These are phyloP conservation scores for Synchytrium microbalum DNA, from an alignment of 371 early-diverging fungal species.

Conservation along the genomic window DNA sequence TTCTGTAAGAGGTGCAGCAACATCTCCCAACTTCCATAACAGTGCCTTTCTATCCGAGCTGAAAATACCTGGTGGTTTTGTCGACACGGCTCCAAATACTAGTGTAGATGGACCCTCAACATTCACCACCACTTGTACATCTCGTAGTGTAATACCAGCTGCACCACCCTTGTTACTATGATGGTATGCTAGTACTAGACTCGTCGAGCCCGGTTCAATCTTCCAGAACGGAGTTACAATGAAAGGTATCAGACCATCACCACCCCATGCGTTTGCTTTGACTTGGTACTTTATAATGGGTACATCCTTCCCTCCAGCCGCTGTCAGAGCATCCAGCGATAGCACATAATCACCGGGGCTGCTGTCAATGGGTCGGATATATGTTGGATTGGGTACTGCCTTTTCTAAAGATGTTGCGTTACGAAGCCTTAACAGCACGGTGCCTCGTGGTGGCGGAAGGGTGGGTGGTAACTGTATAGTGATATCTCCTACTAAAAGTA, in stretches of 20 bases:
- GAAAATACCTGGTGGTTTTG: constrained; percentile 29
- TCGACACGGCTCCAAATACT: constrained; percentile 18
- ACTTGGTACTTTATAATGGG: constrained; percentile 31
- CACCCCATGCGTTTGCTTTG: constrained; percentile 11
- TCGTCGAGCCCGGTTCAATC: constrained; percentile 21
- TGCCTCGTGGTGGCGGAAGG: not conserved
- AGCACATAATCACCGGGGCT: not conserved
- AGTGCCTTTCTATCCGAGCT: constrained; percentile 24
- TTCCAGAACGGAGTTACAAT: constrained; percentile 29
- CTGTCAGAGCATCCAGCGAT: not conserved
- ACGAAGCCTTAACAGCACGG: not conserved
- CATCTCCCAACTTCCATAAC: constrained; percentile 28
- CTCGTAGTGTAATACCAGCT: constrained; percentile 11
- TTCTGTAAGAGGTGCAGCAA: constrained; percentile 2
- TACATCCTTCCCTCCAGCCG: constrained; percentile 2
- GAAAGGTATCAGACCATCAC: constrained; percentile 23
- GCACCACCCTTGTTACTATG: constrained; percentile 16
- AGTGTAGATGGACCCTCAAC: constrained; percentile 11
- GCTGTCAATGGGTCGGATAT: not conserved
- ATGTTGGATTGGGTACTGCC: constrained; percentile 23
- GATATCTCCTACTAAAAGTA: constrained; percentile 31
- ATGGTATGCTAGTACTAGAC: constrained; percentile 27
- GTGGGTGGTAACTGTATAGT: constrained; percentile 9
- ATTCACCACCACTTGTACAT: constrained; percentile 22
- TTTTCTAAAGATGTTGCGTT: constrained; percentile 13